phyloP scores from a whole-genome alignment of 257 asterid genomes.

The Lantana camara region DNA sequence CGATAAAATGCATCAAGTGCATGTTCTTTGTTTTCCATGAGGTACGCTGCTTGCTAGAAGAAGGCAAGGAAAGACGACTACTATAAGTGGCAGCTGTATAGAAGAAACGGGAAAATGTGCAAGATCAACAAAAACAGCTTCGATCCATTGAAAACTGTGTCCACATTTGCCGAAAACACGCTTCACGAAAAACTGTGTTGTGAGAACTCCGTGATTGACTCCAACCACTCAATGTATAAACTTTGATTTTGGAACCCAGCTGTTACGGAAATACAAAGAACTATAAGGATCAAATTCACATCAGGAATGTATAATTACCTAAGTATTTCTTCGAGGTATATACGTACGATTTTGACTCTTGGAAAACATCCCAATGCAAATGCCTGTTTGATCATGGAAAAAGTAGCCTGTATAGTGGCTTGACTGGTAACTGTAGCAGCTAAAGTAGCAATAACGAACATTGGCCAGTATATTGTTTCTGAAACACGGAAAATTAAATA shows the following conservation, averaged over 20 bases:
- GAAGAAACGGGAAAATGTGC: constrained; percentile 74
- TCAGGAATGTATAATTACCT: constrained; percentile 72
- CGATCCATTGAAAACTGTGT: too few relatives aligned
- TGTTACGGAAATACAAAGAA: constrained; percentile 78
- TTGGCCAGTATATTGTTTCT: constrained; percentile 77
- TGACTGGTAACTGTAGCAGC: constrained; percentile 90
- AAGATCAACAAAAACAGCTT: constrained; percentile 83
- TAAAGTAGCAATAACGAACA: constrained; percentile 67
- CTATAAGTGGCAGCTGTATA: constrained; percentile 67
- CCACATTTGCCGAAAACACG: too few relatives aligned
- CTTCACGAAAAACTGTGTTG: too few relatives aligned
- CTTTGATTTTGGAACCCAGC: constrained; percentile 74
- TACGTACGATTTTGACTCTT: constrained; percentile 81
- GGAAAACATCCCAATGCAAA: constrained; percentile 80
- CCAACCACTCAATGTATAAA: too few relatives aligned
- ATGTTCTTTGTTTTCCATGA: constrained; percentile 58
- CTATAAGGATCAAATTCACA: constrained; percentile 77
- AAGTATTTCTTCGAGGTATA: constrained; percentile 74
- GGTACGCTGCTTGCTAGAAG: constrained; percentile 79
- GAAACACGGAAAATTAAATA: constrained; percentile 34
- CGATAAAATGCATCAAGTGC: constrained; percentile 68
- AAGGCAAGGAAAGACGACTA: constrained; percentile 73
- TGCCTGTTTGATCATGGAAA: constrained; percentile 77
- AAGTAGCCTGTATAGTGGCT: constrained; percentile 75
- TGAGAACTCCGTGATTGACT: too few relatives aligned